These are phyloP conservation scores for Schizosaccharomyces cryophilus DNA, from an alignment of 805 yeast genomes.

Conservation along the genomic window DNA sequence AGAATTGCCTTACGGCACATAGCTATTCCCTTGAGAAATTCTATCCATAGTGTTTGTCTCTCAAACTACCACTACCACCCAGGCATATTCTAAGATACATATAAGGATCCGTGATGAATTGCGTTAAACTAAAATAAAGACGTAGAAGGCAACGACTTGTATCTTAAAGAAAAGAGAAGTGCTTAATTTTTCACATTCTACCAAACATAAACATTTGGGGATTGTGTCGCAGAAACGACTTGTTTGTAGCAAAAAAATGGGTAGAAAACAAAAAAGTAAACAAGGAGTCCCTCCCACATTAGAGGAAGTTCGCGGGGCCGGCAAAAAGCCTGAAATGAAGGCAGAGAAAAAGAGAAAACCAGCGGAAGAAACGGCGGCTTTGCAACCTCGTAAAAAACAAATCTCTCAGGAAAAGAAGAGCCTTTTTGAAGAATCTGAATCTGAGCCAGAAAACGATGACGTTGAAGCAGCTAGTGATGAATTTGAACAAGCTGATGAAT, in stretches of 20 bases:
- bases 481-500: slow-evolving; percentile 12
- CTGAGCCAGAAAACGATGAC: slow-evolving; percentile 17
- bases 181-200: background rate
- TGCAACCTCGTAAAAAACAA: background rate
- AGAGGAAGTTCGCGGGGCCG: background rate
- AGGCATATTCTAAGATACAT: too few species aligned
- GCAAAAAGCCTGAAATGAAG: background rate
- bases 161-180: background rate
- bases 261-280: background rate
- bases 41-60: too few species aligned
- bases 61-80: too few species aligned
- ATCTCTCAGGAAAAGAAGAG: background rate
- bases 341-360: slow-evolving; percentile 3
- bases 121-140: too few species aligned
- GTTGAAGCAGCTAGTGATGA: slow-evolving; percentile 9
- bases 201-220: background rate
- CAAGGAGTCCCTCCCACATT: background rate
- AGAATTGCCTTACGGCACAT: too few species aligned
- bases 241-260: background rate
- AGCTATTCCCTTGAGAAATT: too few species aligned
- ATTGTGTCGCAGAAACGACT: background rate
- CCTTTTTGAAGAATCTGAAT: slow-evolving; percentile 8
- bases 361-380: background rate
- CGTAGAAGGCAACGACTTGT: too few species aligned
- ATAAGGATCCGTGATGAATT: too few species aligned